Conservation (phyloP, 208 protist genomes). For the Acanthamoeba quina region DNA sequence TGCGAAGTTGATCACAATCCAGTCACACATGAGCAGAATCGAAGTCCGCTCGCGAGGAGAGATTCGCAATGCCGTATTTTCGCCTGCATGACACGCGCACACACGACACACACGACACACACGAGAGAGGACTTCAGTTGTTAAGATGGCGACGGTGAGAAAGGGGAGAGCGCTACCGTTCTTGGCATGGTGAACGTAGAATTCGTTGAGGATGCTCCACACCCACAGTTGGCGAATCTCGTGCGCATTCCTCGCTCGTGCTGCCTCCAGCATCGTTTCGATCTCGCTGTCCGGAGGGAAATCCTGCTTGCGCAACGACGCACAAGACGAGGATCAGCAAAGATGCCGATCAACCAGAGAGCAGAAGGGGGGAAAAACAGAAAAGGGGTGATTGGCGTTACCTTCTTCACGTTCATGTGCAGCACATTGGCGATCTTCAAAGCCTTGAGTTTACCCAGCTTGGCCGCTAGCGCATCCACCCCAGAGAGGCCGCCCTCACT, state of each 20-base stretch:
- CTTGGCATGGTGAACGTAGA: background rate
- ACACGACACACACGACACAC: too few species aligned
- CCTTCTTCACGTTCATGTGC: constrained; percentile 48
- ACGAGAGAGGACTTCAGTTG: background rate
- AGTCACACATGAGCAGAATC: constrained; percentile 42
- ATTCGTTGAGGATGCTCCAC: constrained; percentile 50
- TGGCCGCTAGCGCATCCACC: background rate
- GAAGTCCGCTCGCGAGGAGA: constrained; percentile 42
- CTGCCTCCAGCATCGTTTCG: background rate
- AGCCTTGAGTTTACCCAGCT: constrained; percentile 24
- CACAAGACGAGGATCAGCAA: background rate
- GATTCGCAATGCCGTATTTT: background rate
- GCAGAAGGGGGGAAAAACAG: background rate
- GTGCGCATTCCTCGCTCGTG: background rate
- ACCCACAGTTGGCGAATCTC: constrained; percentile 50
- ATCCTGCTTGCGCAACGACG: background rate
- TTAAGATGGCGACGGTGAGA: background rate
- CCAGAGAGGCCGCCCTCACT: background rate
- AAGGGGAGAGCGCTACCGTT: background rate
- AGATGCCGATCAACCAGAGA: background rate
- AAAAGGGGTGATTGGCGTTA: background rate
- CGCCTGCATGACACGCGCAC: background rate
- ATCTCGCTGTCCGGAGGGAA: background rate
- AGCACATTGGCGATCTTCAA: constrained; percentile 38
- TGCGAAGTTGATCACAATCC: background rate